Conservation (phyloP, 2,329 filamentous ascomycete species). For the Acephala macrosclerotiorum region DNA sequence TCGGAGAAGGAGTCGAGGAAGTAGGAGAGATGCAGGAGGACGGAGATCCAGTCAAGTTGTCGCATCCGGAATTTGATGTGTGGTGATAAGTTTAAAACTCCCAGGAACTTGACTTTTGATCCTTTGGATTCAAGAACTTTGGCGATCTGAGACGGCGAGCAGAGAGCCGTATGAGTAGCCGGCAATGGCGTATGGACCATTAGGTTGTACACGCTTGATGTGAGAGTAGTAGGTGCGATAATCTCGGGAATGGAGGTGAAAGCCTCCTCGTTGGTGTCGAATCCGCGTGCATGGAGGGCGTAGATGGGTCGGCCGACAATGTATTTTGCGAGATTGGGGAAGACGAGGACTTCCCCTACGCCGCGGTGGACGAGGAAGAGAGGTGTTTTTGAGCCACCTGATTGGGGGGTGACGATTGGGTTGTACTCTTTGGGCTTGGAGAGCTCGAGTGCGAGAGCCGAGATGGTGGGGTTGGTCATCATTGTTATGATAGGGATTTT, state of each 20-base stretch:
- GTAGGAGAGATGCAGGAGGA: constrained; percentile 45
- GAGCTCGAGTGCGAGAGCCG: constrained; percentile 37
- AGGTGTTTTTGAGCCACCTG: constrained; percentile 45
- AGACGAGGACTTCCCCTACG: constrained; percentile 51
- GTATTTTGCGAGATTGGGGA: constrained; percentile 48
- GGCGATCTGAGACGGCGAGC: constrained; percentile 57
- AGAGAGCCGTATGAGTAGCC: constrained; percentile 60
- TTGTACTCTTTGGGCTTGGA: constrained; percentile 37
- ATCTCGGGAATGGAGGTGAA: constrained; percentile 51
- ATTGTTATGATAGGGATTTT: constrained; percentile 48
- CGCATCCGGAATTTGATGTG: constrained; percentile 49
- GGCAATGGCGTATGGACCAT: constrained; percentile 58
- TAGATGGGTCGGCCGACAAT: constrained; percentile 54
- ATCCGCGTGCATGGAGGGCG: constrained; percentile 51
- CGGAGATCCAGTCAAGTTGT: constrained; percentile 44
- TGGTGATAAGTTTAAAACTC: constrained; percentile 55
- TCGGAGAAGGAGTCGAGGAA: constrained; percentile 49
- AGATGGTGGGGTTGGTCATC: constrained; percentile 45
- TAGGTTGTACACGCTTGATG: constrained; percentile 52
- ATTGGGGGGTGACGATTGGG: constrained; percentile 46
- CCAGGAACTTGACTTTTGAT: constrained; percentile 52
- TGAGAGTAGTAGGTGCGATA: constrained; percentile 49
- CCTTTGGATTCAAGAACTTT: constrained; percentile 52
- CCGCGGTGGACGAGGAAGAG: constrained; percentile 52
- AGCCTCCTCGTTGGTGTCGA: constrained; percentile 44